Percentiles rank a stretch among this genome's conserved stretches.
These are phyloP conservation scores for Sarocladium strictum DNA, from an alignment of 2,329 filamentous ascomycete species.

Conservation along the genomic window DNA sequence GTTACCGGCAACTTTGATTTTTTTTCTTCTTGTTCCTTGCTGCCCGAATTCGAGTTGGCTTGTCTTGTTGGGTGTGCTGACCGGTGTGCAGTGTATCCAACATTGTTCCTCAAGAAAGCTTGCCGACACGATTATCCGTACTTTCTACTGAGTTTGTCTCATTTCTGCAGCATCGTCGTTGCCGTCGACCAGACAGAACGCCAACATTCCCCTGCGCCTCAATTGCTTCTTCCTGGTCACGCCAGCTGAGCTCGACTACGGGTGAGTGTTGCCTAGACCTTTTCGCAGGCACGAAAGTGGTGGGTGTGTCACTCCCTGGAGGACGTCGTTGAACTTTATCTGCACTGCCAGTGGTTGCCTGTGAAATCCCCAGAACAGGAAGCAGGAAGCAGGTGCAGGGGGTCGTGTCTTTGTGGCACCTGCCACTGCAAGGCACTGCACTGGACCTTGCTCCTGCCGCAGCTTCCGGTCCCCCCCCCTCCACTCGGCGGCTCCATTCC, in stretches of 20 bases:
- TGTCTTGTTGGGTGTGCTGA: background rate
- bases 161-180: background rate
- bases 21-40: background rate
- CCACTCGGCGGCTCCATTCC: no score
- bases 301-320: background rate
- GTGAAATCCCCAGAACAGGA: background rate
- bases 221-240: background rate
- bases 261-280: background rate
- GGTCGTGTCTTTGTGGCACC: no score
- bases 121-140: background rate
- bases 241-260: no score
- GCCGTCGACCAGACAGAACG: background rate
- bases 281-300: background rate
- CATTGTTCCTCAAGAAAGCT: background rate
- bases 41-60: background rate
- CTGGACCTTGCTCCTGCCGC: background rate
- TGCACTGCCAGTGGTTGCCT: background rate
- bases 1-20: background rate
- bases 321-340: background rate
- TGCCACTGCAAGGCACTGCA: no score
- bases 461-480: constrained; percentile 1
- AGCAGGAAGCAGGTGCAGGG: no score
- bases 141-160: background rate
- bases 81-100: background rate
- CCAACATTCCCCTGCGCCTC: background rate